phyloP scores from a whole-genome alignment of 73 alveolate species.

The Tetrahymena malaccensis region DNA sequence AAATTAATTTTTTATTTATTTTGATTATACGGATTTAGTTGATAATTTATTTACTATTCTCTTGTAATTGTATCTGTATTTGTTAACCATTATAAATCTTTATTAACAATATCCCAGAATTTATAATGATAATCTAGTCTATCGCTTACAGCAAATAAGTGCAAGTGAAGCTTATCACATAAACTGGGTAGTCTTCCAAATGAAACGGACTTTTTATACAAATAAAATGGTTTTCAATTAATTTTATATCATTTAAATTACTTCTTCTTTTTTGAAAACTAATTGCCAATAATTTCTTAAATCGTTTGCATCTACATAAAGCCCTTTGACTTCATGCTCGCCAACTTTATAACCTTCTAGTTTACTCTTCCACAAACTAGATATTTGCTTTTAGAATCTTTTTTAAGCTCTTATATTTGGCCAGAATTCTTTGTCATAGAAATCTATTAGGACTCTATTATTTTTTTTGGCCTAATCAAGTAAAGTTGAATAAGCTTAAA shows the following conservation, averaged over 20 bases:
- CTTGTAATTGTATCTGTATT: background rate
- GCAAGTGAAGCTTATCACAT: slow-evolving; percentile 82
- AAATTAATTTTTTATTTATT: background rate
- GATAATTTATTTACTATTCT: background rate
- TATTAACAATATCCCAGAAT: slow-evolving; percentile 78
- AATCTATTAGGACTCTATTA: background rate
- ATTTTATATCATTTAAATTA: background rate
- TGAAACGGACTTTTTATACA: slow-evolving; percentile 1
- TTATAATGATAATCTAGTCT: slow-evolving; percentile 85
- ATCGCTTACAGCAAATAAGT: slow-evolving; percentile 76
- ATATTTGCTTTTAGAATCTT: background rate
- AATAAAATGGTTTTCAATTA: background rate
- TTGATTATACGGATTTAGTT: background rate
- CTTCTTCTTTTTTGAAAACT: background rate
- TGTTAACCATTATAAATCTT: slow-evolving; percentile 10
- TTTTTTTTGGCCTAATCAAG: background rate
- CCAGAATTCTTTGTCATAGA: background rate
- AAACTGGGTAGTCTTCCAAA: slow-evolving; percentile 48
- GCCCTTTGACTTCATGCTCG: background rate
- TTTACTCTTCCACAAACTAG: slow-evolving; percentile 27
- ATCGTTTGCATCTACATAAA: background rate
- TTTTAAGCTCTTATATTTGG: background rate
- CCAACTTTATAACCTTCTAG: background rate
- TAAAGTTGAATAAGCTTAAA: background rate
- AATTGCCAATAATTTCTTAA: background rate